Conservation (phyloP, 1,284 basidiomycete species). For the Moesziomyces sp. region DNA sequence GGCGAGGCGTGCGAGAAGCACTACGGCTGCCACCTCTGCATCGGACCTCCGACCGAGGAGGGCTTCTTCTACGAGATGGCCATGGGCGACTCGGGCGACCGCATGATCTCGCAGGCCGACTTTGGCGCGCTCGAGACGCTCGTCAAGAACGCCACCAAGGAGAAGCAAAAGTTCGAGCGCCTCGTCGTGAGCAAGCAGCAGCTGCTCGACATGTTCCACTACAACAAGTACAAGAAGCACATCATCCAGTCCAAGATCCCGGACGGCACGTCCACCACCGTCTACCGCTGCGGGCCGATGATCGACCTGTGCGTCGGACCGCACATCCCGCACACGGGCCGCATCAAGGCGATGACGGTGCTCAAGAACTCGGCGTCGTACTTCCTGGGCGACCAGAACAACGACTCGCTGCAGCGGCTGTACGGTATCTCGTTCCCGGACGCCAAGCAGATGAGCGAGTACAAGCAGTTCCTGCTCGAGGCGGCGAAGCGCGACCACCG, state of each 20-base stretch:
- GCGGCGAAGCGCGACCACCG: constrained; percentile 97
- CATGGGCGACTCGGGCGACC: constrained; percentile 66
- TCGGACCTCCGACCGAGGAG: constrained; percentile 96
- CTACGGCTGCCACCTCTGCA: constrained; percentile 96
- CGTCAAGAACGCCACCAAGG: constrained; percentile 87
- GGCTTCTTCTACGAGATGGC: constrained; percentile 99
- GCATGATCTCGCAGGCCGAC: constrained; percentile 73
- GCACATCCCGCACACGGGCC: constrained; percentile 96
- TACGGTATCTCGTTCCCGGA: constrained; percentile 99
- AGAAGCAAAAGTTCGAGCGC: constrained; percentile 96
- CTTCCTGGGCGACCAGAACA: constrained; percentile 93
- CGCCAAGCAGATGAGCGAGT: constrained; percentile 92
- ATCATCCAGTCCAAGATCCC: constrained; percentile 95
- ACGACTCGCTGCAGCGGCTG: constrained; percentile 94
- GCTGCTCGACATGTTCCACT: constrained; percentile 97
- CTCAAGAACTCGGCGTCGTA: constrained; percentile 91
- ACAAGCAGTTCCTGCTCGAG: constrained; percentile 95
- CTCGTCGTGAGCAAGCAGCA: constrained; percentile 92
- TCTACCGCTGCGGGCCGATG: constrained; percentile 98
- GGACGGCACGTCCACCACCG: constrained; percentile 95
- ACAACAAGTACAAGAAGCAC: constrained; percentile 99
- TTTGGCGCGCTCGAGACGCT: constrained; percentile 91
- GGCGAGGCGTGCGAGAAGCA: constrained; percentile 96
- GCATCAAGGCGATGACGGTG: constrained; percentile 79
- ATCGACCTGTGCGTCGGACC: constrained; percentile 97